Base-by-base conservation (phyloP, 305 asterid genomes). In the Fraxinus platypoda region DNA sequence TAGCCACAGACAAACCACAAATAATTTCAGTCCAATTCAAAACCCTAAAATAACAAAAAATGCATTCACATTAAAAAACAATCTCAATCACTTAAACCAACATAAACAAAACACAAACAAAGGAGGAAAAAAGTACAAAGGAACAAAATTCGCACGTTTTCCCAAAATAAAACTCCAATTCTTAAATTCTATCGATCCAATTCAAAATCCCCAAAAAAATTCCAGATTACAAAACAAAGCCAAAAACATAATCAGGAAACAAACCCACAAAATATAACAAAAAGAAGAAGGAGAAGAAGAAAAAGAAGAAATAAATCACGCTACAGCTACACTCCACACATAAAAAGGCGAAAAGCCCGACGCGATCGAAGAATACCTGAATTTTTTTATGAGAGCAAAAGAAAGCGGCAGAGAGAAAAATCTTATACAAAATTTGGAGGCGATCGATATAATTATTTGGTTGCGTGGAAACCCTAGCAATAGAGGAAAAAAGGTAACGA, bases 381-480 rank as follows among this genome's bases (percentile, higher is more conserved):
- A 81, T 75, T 84, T 21, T 84, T 82, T 74, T 80, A 57, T 41
- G 82, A 23, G 83, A 49, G 52, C 57, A 75, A 54, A 68, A 37
- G 85, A 83, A 73, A 52, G 64, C 85, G 85, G 86, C 34, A 54
- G 81, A 80, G 13, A 57, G 68, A 57, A 19, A 57, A 54, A 33
- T 68, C 37, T 23, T 12, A 38, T 11, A 41, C 77, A 81, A 78
- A 73, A 83, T 57, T 78, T 6, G 37, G 73, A 43, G 37, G 82
- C 84, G 88, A 87, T 83, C 83, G 86, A 80, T 81, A 84, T 68
- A 66, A 70, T 21, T 43, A 81, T 73, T 74, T 12, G 75, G 68
- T 81, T 33, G 84, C 66, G 90, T 11, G 81, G 89, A 89, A 89
- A 89, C 91, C 92, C 91, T 87, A 87, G 85, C 75, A 74, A 43